Base-by-base conservation (phyloP, 2,329 filamentous ascomycete species). In the Venturia oleaginea region DNA sequence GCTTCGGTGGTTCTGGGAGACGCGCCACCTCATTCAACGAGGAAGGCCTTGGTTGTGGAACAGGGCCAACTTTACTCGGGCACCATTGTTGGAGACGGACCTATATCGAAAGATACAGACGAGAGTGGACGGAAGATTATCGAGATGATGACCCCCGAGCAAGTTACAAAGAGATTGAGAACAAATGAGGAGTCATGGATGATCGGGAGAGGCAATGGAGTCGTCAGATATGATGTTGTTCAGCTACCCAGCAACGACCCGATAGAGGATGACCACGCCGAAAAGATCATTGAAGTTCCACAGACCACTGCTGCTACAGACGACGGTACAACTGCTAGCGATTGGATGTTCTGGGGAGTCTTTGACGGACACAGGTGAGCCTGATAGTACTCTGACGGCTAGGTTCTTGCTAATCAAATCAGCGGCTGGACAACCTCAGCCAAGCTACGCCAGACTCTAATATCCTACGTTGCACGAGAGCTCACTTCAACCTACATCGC, bases 341-440 rank as follows among this genome's bases (percentile, higher is more conserved):
- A 99, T 76, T 99, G 94, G 94, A 97, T 97, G 92, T 99, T 99
- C 76, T 99, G 95, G 94, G 94, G 92, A 65, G 92, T 99, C 22
- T 99, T 97, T 76, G 94, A 99, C 73, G 94, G 94, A 0, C 94
- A 99, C 76, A 91, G 90, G 91, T 93, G 19, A 57, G 51, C 79
- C 76, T 84, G 13, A 51, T 3, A 37, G 13, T 34, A 4, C 27
- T n/a, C 22, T 15, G 6, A 17, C n/a, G 59, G 37, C 27, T 62
- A 15, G 19, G 30, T 17, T 42, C 19, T 62, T 34, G 30, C 55
- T 43, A 30, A 22, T 32, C 51, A 60, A 17, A 69, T 65, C 70
- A 95, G 91, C 57, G 94, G 94, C 69, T 99, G 94, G 94, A 97
- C 94, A 4, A 99, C 94, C 7, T 97, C 94, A 46, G 94, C 94